A percentile compares a stretch with the other conserved stretches of the same genome.
phyloP scores from a whole-genome alignment of 768 basidiomycete genomes.

The Myochromella boudieri region DNA sequence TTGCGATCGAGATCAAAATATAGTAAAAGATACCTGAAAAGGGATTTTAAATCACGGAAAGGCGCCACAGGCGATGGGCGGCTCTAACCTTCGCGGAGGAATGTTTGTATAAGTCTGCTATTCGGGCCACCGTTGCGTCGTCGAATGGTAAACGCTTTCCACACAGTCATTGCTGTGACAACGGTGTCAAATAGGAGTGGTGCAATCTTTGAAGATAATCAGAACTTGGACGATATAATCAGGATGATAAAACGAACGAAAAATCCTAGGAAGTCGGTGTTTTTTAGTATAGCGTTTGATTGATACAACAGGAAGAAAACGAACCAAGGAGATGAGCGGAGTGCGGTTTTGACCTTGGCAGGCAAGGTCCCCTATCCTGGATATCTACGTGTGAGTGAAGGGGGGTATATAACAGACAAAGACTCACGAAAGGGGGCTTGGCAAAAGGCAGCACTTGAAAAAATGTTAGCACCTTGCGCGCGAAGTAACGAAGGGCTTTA shows the following conservation, averaged over 20 bases:
- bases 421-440: slow-evolving; percentile 55
- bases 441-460: slow-evolving; percentile 62
- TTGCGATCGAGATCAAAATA: slow-evolving; percentile 82
- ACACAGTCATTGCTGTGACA: slow-evolving; percentile 78
- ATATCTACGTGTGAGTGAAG: neutral
- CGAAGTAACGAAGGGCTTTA: slow-evolving; percentile 3
- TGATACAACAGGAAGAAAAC: slow-evolving; percentile 14
- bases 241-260: slow-evolving; percentile 50
- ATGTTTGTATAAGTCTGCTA: slow-evolving; percentile 80
- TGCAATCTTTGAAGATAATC: slow-evolving; percentile 55
- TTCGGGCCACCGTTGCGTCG: slow-evolving; percentile 73
- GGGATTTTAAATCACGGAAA: neutral
- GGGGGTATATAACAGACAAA: neutral
- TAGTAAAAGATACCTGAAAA: slow-evolving; percentile 77
- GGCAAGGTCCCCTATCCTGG: slow-evolving; percentile 67
- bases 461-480: slow-evolving; percentile 4
- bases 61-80: neutral
- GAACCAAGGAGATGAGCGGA: slow-evolving; percentile 79
- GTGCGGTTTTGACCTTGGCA: slow-evolving; percentile 80
- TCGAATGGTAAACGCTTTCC: slow-evolving; percentile 77
- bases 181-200: slow-evolving; percentile 81
- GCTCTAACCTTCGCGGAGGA: slow-evolving; percentile 70
- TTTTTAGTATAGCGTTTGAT: slow-evolving; percentile 10
- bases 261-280: slow-evolving; percentile 40
- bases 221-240: neutral